phyloP scores from a whole-genome alignment of 2,329 filamentous ascomycete species.

The Fusarium sp. region DNA sequence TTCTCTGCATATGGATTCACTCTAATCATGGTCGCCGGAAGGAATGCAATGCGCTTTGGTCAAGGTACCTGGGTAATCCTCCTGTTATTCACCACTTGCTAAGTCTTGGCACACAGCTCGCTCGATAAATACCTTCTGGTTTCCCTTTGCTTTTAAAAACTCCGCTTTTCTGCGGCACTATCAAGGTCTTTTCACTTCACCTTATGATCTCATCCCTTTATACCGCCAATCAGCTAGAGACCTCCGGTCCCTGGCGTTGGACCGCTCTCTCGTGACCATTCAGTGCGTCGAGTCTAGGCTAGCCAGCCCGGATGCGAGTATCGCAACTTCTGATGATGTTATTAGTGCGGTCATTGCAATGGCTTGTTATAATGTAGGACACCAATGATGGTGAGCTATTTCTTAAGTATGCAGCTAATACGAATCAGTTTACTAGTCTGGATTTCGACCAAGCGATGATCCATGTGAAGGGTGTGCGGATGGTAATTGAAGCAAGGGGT shows the following conservation, averaged over 20 bases:
- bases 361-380: constrained; percentile 19
- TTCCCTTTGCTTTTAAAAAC: constrained; percentile 22
- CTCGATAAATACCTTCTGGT: constrained; percentile 15
- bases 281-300: constrained; percentile 18
- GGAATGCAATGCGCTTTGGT: constrained; percentile 11
- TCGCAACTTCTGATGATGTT: constrained; percentile 17
- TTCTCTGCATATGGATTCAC: constrained; percentile 27
- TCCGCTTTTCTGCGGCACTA: constrained; percentile 20
- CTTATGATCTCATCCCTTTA: neutral
- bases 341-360: constrained; percentile 16
- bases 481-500: constrained; percentile 11
- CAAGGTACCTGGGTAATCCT: neutral
- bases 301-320: neutral
- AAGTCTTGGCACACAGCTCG: neutral
- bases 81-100: neutral
- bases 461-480: constrained; percentile 15
- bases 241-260: constrained; percentile 8
- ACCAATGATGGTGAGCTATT: neutral
- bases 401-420: neutral
- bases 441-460: constrained; percentile 22
- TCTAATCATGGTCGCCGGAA: constrained; percentile 14
- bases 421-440: constrained; percentile 9
- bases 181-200: constrained; percentile 10
- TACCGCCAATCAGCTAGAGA: constrained; percentile 5
- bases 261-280: constrained; percentile 17